Percentiles rank a stretch among this genome's conserved stretches.
phyloP scores from a whole-genome alignment of 2,329 filamentous ascomycete genomes.

The Macroventuria anomochaeta region DNA sequence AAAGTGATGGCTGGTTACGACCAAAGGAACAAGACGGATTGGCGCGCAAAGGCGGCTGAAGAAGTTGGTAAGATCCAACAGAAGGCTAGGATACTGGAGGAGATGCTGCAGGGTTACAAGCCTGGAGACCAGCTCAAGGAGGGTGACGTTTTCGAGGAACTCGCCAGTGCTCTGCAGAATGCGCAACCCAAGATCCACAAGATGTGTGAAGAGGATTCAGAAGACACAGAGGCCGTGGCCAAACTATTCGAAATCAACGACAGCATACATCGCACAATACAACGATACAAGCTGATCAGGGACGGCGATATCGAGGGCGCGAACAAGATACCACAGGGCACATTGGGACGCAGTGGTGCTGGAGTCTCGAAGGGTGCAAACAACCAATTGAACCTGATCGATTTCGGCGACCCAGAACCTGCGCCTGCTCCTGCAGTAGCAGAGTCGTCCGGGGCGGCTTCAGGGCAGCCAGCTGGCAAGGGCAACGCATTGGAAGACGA shows the following conservation, averaged over 20 bases:
- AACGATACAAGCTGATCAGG: conserved; percentile 94
- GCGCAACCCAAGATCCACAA: conserved; percentile 98
- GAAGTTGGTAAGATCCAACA: conserved; percentile 95
- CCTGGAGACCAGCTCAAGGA: conserved; percentile 79
- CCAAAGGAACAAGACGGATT: conserved; percentile 94
- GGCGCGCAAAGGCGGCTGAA: conserved; percentile 94
- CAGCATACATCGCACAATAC: conserved; percentile 95
- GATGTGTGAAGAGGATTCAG: conserved; percentile 99
- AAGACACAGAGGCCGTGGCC: conserved; percentile 93
- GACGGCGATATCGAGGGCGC: conserved; percentile 89
- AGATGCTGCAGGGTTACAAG: conserved; percentile 85
- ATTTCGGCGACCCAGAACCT: conserved; percentile 76
- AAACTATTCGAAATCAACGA: conserved; percentile 98
- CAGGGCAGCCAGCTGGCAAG: conserved; percentile 56
- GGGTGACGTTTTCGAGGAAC: conserved; percentile 77
- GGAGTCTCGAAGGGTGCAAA: conserved; percentile 69
- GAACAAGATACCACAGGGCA: conserved; percentile 82
- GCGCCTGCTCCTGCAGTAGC: conserved; percentile 55
- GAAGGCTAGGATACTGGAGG: conserved; percentile 89
- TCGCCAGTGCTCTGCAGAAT: conserved; percentile 85
- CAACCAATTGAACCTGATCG: conserved; percentile 90
- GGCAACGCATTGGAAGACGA: conserved; percentile 83
- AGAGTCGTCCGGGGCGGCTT: conserved; percentile 43
- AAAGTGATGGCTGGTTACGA: conserved; percentile 99
- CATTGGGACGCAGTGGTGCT: conserved; percentile 69